phyloP scores from a whole-genome alignment of 768 basidiomycete species.

The Kwoniella dejecticola region DNA sequence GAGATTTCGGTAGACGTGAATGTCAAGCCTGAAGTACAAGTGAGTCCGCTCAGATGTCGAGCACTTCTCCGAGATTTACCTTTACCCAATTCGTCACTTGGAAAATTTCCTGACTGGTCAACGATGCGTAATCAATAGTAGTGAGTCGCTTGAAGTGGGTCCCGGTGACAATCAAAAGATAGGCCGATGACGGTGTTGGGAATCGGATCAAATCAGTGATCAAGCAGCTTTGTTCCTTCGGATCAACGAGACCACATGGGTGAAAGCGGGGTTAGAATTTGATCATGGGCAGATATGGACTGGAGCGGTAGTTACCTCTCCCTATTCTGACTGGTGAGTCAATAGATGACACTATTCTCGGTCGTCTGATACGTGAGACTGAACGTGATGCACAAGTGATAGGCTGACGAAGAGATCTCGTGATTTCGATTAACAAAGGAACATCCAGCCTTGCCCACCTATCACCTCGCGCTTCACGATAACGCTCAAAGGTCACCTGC shows the following conservation, averaged over 20 bases:
- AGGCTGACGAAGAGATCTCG: no score
- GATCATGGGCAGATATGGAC: slow-evolving; percentile 32
- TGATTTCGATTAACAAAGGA: not conserved
- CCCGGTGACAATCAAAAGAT: no score
- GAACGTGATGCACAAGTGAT: no score
- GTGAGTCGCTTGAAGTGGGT: no score
- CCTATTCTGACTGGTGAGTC: slow-evolving; percentile 44
- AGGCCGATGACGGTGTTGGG: no score
- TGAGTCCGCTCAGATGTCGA: slow-evolving; percentile 9
- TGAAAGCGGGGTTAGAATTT: slow-evolving; percentile 42
- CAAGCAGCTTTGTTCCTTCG: slow-evolving; percentile 42
- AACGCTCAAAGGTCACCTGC: slow-evolving; percentile 13
- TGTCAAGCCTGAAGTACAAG: slow-evolving; percentile 14
- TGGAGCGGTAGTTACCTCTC: slow-evolving; percentile 33
- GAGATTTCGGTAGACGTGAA: slow-evolving; percentile 26
- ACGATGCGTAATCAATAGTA: no score
- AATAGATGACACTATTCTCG: not conserved
- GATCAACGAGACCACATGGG: slow-evolving; percentile 25
- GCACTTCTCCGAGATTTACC: no score
- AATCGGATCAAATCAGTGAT: no score
- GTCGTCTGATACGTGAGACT: no score
- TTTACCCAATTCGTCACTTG: no score
- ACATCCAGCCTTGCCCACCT: slow-evolving; percentile 10
- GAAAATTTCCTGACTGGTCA: no score
- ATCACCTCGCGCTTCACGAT: slow-evolving; percentile 23